Conservation (phyloP, 352 stramenopile species). For the Pythium brachiatum region DNA sequence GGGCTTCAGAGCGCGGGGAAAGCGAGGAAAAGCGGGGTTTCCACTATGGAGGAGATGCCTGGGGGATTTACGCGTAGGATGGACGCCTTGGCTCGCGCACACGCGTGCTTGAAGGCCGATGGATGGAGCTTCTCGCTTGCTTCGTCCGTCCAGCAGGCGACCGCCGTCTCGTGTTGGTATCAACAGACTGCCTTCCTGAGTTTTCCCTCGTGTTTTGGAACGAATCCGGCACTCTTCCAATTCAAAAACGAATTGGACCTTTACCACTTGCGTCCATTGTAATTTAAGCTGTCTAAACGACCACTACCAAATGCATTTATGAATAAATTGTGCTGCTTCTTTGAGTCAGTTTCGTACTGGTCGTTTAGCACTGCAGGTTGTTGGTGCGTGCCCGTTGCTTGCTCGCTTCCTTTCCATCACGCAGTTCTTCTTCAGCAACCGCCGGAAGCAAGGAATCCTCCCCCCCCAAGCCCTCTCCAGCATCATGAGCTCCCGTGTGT, state of each 20-base stretch:
- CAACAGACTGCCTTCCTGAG: slow-evolving; percentile 12
- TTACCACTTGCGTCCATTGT: not conserved
- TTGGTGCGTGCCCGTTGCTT: slow-evolving; percentile 7
- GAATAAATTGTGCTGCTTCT: not conserved
- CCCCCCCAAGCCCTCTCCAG: not conserved
- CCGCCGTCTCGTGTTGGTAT: not conserved
- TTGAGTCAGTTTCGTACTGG: not conserved
- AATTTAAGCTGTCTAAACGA: slow-evolving; percentile 2
- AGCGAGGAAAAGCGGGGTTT: not conserved
- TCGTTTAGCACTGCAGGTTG: not conserved
- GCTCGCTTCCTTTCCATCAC: slow-evolving; percentile 14
- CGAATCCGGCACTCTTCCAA: slow-evolving; percentile 20
- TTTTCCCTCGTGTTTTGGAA: slow-evolving; percentile 23
- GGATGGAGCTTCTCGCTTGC: not conserved
- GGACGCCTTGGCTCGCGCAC: not conserved
- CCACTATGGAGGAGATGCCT: not conserved
- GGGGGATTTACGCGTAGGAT: not conserved
- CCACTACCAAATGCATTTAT: slow-evolving; percentile 10
- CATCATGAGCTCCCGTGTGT: slow-evolving; percentile 79
- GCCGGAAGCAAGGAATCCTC: slow-evolving; percentile 7
- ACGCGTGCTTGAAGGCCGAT: not conserved
- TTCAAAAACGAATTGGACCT: slow-evolving; percentile 26
- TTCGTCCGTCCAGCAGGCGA: not conserved
- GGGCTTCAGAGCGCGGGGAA: not conserved
- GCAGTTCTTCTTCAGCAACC: slow-evolving; percentile 15